These are phyloP conservation scores for Penicillium angulare DNA, from an alignment of 495 filamentous ascomycete genomes.

Conservation along the genomic window DNA sequence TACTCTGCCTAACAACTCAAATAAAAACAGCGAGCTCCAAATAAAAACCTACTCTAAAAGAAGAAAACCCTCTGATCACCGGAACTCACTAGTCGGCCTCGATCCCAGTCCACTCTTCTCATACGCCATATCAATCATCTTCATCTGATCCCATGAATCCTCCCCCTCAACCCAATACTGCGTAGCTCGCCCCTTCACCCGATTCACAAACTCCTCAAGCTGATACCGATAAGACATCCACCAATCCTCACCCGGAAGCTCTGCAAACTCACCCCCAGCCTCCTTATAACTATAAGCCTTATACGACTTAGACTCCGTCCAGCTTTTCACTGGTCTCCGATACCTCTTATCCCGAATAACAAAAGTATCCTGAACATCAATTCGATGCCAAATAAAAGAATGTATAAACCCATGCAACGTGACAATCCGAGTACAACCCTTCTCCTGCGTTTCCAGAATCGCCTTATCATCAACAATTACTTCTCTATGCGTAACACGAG, in stretches of 20 bases:
- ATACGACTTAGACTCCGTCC: slow-evolving; percentile 32
- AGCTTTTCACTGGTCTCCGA: slow-evolving; percentile 29
- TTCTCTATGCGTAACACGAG: slow-evolving; percentile 15
- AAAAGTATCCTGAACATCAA: slow-evolving; percentile 42
- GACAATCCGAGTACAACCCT: slow-evolving; percentile 14
- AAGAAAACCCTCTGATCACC: not conserved
- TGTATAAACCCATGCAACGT: slow-evolving; percentile 29
- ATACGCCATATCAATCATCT: slow-evolving; percentile 54
- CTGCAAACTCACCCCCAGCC: slow-evolving; percentile 22
- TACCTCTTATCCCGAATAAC: slow-evolving; percentile 26
- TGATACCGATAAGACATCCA: slow-evolving; percentile 54
- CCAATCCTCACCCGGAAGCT: slow-evolving; percentile 39
- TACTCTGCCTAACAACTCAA: too few species aligned
- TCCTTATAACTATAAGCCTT: slow-evolving; percentile 47
- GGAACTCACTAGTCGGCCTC: slow-evolving; percentile 26
- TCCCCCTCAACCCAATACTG: slow-evolving; percentile 45
- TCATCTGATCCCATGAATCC: slow-evolving; percentile 49
- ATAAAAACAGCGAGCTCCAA: too few species aligned
- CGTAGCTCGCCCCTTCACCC: slow-evolving; percentile 35
- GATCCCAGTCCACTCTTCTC: slow-evolving; percentile 37
- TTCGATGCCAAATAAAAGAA: slow-evolving; percentile 39
- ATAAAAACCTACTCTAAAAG: too few species aligned
- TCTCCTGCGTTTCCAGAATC: slow-evolving; percentile 28
- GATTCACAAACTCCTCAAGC: slow-evolving; percentile 56
- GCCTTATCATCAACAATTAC: slow-evolving; percentile 24